phyloP scores from a whole-genome alignment of 768 basidiomycete species.

The Filobasidium floriforme region DNA sequence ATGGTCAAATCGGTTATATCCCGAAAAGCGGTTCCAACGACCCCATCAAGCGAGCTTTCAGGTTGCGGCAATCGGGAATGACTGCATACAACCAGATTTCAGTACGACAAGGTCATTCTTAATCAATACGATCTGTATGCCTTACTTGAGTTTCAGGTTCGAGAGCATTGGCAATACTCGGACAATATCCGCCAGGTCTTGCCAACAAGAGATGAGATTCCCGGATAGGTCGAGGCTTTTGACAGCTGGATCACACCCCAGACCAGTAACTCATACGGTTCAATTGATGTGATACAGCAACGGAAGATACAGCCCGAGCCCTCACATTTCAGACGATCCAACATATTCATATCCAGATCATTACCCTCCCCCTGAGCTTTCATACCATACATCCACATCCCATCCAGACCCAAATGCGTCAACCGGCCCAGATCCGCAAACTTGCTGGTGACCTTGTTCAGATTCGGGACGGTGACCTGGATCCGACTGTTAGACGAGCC shows the following conservation, averaged over 20 bases:
- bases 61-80: constrained; percentile 19
- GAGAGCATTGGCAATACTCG: constrained; percentile 58
- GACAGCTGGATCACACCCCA: constrained; percentile 51
- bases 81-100: constrained; percentile 6
- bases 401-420: constrained; percentile 72
- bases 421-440: constrained; percentile 58
- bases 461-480: constrained; percentile 72
- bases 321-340: not conserved
- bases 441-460: constrained; percentile 61
- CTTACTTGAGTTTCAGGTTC: constrained; percentile 68
- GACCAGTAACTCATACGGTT: constrained; percentile 9
- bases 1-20: constrained; percentile 31
- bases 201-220: constrained; percentile 68
- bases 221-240: constrained; percentile 72
- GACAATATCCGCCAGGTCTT: constrained; percentile 58
- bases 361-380: constrained; percentile 33
- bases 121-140: not conserved
- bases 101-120: constrained; percentile 2
- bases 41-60: not conserved
- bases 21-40: not conserved
- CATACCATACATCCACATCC: constrained; percentile 51
- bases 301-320: not conserved
- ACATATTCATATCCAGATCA: not conserved
- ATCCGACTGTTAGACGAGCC: constrained; percentile 78
- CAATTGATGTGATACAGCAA: constrained; percentile 20